Percentiles rank a stretch among this genome's conserved stretches.
Conservation (phyloP, 768 basidiomycete genomes). For the Calocybe cyanea region DNA sequence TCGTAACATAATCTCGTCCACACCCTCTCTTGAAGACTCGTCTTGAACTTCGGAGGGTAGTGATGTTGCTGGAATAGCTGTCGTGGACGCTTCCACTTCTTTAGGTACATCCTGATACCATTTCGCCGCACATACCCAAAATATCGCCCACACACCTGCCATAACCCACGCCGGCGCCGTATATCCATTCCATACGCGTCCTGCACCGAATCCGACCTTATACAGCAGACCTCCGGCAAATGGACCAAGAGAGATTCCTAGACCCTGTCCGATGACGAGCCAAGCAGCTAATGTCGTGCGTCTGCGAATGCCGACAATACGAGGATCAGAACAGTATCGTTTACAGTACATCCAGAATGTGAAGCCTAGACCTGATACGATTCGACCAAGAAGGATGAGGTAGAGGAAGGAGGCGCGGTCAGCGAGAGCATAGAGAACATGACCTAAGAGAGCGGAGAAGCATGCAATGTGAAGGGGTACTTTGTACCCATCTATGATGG, state of each 20-base stretch:
- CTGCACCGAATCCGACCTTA: constrained; percentile 53
- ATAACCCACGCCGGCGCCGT: constrained; percentile 68
- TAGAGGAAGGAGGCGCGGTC: constrained; percentile 59
- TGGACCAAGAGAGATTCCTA: constrained; percentile 61
- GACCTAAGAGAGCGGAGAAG: constrained; percentile 47
- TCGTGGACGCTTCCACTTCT: not conserved
- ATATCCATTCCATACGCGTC: constrained; percentile 57
- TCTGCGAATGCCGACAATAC: constrained; percentile 61
- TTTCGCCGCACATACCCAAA: constrained; percentile 34
- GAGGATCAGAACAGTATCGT: constrained; percentile 65
- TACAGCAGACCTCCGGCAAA: constrained; percentile 61
- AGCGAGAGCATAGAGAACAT: constrained; percentile 58
- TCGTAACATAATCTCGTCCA: constrained; percentile 3
- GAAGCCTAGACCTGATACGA: constrained; percentile 58
- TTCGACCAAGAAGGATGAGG: constrained; percentile 68
- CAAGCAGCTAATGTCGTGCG: constrained; percentile 60
- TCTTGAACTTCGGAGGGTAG: no score
- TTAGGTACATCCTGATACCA: constrained; percentile 10
- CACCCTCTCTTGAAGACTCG: no score
- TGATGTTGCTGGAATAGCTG: not conserved
- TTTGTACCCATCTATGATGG: constrained; percentile 46
- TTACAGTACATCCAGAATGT: constrained; percentile 67
- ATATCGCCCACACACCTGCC: constrained; percentile 48
- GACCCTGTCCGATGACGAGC: constrained; percentile 59
- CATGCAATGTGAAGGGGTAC: constrained; percentile 54